Percentiles rank a stretch among this genome's conserved stretches.
Evolutionary conservation across 2,329 filamentous ascomycete species (phyloP).

Genomic region (Cadophora sp.): DNA sequence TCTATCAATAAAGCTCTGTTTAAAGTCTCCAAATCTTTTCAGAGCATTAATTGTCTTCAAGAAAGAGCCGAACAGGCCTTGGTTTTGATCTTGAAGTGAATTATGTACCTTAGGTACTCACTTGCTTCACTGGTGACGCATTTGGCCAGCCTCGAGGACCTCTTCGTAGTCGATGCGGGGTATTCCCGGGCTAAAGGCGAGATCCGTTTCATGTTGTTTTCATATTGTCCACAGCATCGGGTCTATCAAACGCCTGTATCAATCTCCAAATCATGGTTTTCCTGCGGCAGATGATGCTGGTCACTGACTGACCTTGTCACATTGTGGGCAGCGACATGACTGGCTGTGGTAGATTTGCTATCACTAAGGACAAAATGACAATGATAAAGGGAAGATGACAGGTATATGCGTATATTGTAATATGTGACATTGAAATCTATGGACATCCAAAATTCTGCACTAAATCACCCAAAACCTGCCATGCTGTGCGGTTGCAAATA

Average conservation of each 20-base stretch:
- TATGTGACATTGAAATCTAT: slow-evolving; percentile 40
- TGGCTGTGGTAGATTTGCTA: background rate
- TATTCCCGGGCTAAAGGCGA: background rate
- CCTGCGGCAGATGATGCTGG: background rate
- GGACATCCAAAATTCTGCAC: slow-evolving; percentile 30
- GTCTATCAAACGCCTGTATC: background rate
- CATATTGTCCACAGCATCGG: background rate
- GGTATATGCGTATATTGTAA: slow-evolving; percentile 32
- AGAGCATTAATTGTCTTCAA: too few relatives aligned
- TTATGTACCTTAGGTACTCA: too few relatives aligned
- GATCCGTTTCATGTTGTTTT: background rate
- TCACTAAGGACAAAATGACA: too few relatives aligned
- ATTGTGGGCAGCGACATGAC: background rate
- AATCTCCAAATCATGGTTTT: background rate
- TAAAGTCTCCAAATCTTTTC: too few relatives aligned
- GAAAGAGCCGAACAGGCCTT: too few relatives aligned
- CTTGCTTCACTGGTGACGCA: too few relatives aligned
- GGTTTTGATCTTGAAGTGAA: too few relatives aligned
- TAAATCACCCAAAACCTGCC: slow-evolving; percentile 25
- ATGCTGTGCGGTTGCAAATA: slow-evolving; percentile 31
- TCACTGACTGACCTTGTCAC: background rate
- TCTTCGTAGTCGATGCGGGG: background rate
- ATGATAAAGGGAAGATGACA: background rate
- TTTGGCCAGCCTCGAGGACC: too few relatives aligned
- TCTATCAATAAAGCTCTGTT: too few relatives aligned